Conservation (phyloP, 192 early-diverging fungal species). For the Coemansia sp. region DNA sequence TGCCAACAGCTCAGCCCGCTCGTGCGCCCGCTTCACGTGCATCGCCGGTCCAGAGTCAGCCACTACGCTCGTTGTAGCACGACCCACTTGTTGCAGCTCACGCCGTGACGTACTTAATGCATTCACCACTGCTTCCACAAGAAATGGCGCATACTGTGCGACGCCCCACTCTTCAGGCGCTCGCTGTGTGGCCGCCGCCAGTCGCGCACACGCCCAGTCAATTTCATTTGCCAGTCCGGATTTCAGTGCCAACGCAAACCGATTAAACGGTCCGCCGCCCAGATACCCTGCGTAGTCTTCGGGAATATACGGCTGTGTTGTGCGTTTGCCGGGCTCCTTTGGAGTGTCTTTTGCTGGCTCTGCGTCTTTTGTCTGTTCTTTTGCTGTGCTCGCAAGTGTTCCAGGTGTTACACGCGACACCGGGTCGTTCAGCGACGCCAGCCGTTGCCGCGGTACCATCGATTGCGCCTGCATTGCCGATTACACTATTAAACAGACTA, state of each 20-base stretch:
- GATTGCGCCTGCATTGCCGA: conserved; percentile 10
- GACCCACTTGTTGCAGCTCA: conserved; percentile 10
- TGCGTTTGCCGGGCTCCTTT: neutral
- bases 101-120: conserved; percentile 36
- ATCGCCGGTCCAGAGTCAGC: conserved; percentile 22
- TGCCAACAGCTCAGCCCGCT: conserved; percentile 30
- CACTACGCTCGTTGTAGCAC: conserved; percentile 1
- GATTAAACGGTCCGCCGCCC: conserved; percentile 44
- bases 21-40: conserved; percentile 13
- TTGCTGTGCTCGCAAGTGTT: neutral
- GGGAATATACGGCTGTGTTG: conserved; percentile 18
- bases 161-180: conserved; percentile 35
- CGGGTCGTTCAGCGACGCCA: conserved; percentile 27
- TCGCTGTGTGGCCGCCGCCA: conserved; percentile 35
- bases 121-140: conserved; percentile 42
- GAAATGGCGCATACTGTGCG: conserved; percentile 37
- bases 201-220: conserved; percentile 49
- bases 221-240: conserved; percentile 49
- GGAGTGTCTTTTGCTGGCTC: neutral
- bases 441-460: conserved; percentile 16
- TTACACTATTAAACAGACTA: neutral
- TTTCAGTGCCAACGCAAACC: conserved; percentile 50
- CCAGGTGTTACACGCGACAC: neutral
- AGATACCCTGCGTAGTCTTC: conserved; percentile 38
- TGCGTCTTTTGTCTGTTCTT: conserved; percentile 12